These are phyloP conservation scores for Solanum stenotomum DNA, from an alignment of 257 asterid genomes.

Conservation along the genomic window DNA sequence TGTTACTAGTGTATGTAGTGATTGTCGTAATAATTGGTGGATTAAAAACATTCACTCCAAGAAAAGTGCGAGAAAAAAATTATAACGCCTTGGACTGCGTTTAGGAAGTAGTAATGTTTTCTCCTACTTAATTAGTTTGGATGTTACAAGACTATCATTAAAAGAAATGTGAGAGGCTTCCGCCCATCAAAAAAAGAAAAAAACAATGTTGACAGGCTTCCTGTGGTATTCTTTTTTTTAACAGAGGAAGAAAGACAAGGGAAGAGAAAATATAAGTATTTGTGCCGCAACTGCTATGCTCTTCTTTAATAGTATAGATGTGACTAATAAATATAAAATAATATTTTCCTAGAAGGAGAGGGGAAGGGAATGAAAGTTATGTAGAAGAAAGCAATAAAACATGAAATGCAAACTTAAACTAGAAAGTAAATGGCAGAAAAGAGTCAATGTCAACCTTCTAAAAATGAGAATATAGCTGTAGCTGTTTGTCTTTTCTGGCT, in stretches of 20 bases:
- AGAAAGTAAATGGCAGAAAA: background rate
- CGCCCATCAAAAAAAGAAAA: background rate
- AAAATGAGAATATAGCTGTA: background rate
- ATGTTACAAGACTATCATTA: background rate
- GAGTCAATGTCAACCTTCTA: background rate
- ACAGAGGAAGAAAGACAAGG: background rate
- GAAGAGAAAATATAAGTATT: background rate
- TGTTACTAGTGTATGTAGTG: background rate
- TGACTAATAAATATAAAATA: background rate
- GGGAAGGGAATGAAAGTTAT: background rate
- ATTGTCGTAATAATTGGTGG: background rate
- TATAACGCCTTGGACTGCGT: background rate
- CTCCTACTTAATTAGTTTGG: background rate
- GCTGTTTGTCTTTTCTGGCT: background rate
- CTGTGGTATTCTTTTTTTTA: background rate
- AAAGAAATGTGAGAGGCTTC: background rate
- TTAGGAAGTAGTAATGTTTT: background rate
- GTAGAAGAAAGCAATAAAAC: background rate
- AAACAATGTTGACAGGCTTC: background rate
- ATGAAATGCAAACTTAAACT: background rate
- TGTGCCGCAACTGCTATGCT: background rate
- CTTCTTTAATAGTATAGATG: background rate
- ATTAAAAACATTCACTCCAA: background rate
- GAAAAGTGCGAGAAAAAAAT: background rate
- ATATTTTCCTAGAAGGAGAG: background rate